Evolutionary conservation across 495 filamentous ascomycete species (phyloP).

Genomic region (Aspergillus incahuasiensis): DNA sequence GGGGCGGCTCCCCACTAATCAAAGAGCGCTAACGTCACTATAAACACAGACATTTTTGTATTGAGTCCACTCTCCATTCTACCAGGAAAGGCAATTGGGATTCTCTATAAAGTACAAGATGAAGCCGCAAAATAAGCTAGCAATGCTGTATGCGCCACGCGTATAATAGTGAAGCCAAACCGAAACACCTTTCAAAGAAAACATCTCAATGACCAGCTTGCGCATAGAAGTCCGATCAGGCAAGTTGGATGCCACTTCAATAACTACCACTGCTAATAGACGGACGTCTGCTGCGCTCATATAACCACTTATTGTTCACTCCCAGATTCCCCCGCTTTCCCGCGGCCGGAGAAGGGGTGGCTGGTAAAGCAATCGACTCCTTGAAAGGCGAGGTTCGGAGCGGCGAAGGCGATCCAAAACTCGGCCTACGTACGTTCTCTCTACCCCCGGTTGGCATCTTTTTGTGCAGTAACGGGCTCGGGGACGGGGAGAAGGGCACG

Average conservation of each 20-base stretch:
- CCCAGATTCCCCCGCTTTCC: slow-evolving; percentile 66
- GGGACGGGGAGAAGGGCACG: slow-evolving; percentile 46
- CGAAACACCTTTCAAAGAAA: slow-evolving; percentile 4
- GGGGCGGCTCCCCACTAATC: background rate
- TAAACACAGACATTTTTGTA: background rate
- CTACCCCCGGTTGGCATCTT: slow-evolving; percentile 48
- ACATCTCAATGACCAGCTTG: background rate
- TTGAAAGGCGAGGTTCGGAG: slow-evolving; percentile 48
- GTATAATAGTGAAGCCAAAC: slow-evolving; percentile 6
- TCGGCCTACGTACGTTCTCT: slow-evolving; percentile 53
- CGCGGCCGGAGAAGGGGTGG: slow-evolving; percentile 57
- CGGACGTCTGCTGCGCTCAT: slow-evolving; percentile 60
- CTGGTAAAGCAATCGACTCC: slow-evolving; percentile 38
- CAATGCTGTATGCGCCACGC: slow-evolving; percentile 10
- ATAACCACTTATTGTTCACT: slow-evolving; percentile 88
- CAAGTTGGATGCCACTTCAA: slow-evolving; percentile 13
- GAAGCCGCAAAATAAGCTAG: background rate
- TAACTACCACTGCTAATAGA: slow-evolving; percentile 40
- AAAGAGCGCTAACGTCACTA: background rate
- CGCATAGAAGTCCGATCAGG: slow-evolving; percentile 11
- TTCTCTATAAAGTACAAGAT: background rate
- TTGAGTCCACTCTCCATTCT: background rate
- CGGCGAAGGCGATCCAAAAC: slow-evolving; percentile 50
- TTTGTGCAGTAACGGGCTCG: slow-evolving; percentile 69
- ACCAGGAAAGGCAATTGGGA: background rate